These are phyloP conservation scores for Grosmannia penicillata DNA, from an alignment of 2,329 filamentous ascomycete genomes.

Conservation along the genomic window DNA sequence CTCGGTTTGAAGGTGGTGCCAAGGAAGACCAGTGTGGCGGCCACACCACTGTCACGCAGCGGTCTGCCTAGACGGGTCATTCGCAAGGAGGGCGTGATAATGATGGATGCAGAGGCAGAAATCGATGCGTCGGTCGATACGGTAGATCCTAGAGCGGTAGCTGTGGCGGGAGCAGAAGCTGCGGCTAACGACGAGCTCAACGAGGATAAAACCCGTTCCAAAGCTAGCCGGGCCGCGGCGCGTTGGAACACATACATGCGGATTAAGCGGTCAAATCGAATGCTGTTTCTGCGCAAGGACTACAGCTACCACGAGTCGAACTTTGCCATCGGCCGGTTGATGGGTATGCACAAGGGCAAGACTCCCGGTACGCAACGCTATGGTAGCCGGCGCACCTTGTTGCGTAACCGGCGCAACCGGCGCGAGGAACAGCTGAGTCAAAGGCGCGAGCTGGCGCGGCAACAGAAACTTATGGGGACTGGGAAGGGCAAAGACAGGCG, in stretches of 20 bases:
- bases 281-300: slow-evolving; percentile 16
- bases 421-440: slow-evolving; percentile 7
- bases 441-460: slow-evolving; percentile 9
- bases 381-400: slow-evolving; percentile 33
- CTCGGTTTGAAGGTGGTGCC: slow-evolving; percentile 54
- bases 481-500: slow-evolving; percentile 6
- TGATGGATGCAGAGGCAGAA: not conserved
- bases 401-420: slow-evolving; percentile 17
- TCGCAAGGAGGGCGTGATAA: slow-evolving; percentile 13
- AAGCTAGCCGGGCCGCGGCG: slow-evolving; percentile 6
- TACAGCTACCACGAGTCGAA: slow-evolving; percentile 48
- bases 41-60: slow-evolving; percentile 20
- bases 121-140: not conserved
- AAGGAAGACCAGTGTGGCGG: slow-evolving; percentile 17
- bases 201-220: not conserved
- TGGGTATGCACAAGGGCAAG: slow-evolving; percentile 32
- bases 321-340: slow-evolving; percentile 41
- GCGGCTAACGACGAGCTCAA: not conserved
- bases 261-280: slow-evolving; percentile 9
- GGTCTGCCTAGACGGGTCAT: slow-evolving; percentile 19
- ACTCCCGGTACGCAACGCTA: slow-evolving; percentile 28
- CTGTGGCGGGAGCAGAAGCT: slow-evolving; percentile 2
- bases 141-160: not conserved
- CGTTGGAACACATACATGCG: slow-evolving; percentile 12
- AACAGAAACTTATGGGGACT: slow-evolving; percentile 11